A percentile compares a stretch with the other conserved stretches of the same genome.
Conservation (phyloP, 2,329 filamentous ascomycete species). For the Xylariales sp. region DNA sequence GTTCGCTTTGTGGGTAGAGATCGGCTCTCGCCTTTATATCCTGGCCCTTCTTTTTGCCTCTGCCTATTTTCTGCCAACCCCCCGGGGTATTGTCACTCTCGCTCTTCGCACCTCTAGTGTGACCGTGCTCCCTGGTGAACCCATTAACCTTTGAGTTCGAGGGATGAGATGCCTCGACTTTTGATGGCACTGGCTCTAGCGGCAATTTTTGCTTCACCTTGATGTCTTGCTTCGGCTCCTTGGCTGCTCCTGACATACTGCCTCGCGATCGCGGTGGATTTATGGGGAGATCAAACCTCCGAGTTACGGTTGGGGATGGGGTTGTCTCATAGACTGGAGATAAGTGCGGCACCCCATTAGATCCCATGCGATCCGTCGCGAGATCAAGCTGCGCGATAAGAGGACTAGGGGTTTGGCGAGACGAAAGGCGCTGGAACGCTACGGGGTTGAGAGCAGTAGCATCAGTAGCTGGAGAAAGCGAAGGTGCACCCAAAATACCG, state of each 20-base stretch:
- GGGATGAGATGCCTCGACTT: constrained; percentile 12
- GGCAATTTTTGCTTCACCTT: constrained; percentile 23
- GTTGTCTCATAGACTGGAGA: constrained; percentile 74
- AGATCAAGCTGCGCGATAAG: constrained; percentile 53
- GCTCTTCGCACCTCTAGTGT: constrained; percentile 49
- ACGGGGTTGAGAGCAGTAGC: constrained; percentile 8
- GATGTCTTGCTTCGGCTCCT: constrained; percentile 14
- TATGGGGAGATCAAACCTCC: constrained; percentile 44
- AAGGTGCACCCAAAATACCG: constrained; percentile 15
- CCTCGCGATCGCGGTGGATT: constrained; percentile 15
- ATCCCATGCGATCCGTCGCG: constrained; percentile 39
- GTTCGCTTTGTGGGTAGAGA: constrained; percentile 42
- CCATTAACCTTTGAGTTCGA: constrained; percentile 33
- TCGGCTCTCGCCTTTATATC: constrained; percentile 43
- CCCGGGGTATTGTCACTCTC: constrained; percentile 41
- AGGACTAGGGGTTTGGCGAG: constrained; percentile 40
- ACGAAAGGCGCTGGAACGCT: constrained; percentile 21
- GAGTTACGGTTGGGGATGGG: constrained; percentile 60
- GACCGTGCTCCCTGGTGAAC: constrained; percentile 43
- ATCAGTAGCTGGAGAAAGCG: constrained; percentile 21
- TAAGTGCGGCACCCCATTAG: constrained; percentile 47
- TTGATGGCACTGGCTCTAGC: constrained; percentile 15
- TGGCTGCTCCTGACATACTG: constrained; percentile 11
- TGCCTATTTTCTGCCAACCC: constrained; percentile 57
- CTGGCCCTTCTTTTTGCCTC: constrained; percentile 46